These are phyloP conservation scores for Hericium rajendrae DNA, from an alignment of 768 basidiomycete species.

Conservation along the genomic window DNA sequence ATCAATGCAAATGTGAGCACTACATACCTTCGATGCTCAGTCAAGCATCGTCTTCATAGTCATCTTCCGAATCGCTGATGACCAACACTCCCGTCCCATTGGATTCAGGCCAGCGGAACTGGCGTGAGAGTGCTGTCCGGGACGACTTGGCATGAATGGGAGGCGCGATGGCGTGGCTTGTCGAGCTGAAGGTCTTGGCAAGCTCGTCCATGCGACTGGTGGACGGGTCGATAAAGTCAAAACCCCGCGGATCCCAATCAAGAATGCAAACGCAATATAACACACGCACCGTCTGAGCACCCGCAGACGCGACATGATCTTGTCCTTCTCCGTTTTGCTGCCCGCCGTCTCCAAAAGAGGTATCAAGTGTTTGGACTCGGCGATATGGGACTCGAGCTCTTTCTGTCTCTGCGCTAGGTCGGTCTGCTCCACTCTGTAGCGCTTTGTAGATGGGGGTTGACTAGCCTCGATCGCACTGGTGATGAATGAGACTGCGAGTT, in stretches of 20 bases:
- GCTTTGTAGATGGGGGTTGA: neutral
- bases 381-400: neutral
- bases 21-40: slow-evolving; percentile 2
- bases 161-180: neutral
- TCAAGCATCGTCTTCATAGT: slow-evolving; percentile 20
- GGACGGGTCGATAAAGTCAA: neutral
- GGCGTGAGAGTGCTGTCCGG: too few species aligned
- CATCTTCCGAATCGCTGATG: slow-evolving; percentile 35
- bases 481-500: neutral
- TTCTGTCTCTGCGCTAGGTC: slow-evolving; percentile 2
- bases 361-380: neutral
- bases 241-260: neutral
- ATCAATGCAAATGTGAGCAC: neutral
- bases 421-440: neutral
- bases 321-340: neutral
- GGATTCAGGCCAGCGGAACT: slow-evolving; percentile 33
- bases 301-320: neutral
- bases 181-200: neutral
- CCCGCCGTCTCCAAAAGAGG: neutral
- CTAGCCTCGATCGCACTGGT: neutral
- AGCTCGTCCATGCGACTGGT: neutral
- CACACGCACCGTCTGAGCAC: neutral
- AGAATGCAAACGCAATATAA: neutral
- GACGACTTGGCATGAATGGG: neutral
- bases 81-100: slow-evolving; percentile 33